phyloP scores from a whole-genome alignment of 1,284 basidiomycete genomes.

The Pseudozyma thailandica region DNA sequence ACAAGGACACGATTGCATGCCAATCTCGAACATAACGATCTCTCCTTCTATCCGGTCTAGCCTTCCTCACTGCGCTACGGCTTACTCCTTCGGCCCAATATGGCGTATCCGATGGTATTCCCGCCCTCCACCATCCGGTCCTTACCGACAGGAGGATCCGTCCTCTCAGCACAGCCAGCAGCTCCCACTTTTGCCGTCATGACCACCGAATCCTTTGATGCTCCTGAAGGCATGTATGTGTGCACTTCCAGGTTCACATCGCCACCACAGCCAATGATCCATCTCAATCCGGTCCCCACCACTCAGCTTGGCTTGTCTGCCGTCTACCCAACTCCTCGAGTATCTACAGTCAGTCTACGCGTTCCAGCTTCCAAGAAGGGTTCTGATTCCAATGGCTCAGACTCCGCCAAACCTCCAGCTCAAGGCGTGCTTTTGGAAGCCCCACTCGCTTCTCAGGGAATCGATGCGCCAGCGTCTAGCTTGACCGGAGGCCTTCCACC shows the following conservation, averaged over 20 bases:
- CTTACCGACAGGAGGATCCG: slow-evolving; percentile 29
- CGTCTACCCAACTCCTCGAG: slow-evolving; percentile 43
- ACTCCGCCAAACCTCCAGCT: slow-evolving; percentile 9
- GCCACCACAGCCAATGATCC: slow-evolving; percentile 42
- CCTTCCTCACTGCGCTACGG: not conserved
- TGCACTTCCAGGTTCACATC: slow-evolving; percentile 47
- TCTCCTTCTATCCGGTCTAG: not conserved
- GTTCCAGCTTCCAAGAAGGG: slow-evolving; percentile 30
- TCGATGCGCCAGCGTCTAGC: slow-evolving; percentile 50
- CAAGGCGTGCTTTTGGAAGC: slow-evolving; percentile 41
- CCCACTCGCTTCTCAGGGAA: slow-evolving; percentile 54
- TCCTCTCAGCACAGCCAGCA: slow-evolving; percentile 30
- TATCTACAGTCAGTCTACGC: slow-evolving; percentile 41
- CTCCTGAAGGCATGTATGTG: slow-evolving; percentile 56
- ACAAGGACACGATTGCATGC: too few species aligned
- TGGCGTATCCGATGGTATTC: slow-evolving; percentile 40
- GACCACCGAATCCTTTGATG: slow-evolving; percentile 49
- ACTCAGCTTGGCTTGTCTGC: slow-evolving; percentile 31
- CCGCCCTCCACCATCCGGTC: slow-evolving; percentile 23
- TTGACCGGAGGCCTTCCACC: slow-evolving; percentile 50
- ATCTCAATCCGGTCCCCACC: slow-evolving; percentile 34
- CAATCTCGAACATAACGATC: too few species aligned
- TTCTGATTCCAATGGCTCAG: slow-evolving; percentile 13
- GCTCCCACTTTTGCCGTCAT: slow-evolving; percentile 29
- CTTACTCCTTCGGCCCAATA: slow-evolving; percentile 2